Base-by-base conservation (phyloP, 108 stramenopile species). In the Cylindrotheca fusiformis region DNA sequence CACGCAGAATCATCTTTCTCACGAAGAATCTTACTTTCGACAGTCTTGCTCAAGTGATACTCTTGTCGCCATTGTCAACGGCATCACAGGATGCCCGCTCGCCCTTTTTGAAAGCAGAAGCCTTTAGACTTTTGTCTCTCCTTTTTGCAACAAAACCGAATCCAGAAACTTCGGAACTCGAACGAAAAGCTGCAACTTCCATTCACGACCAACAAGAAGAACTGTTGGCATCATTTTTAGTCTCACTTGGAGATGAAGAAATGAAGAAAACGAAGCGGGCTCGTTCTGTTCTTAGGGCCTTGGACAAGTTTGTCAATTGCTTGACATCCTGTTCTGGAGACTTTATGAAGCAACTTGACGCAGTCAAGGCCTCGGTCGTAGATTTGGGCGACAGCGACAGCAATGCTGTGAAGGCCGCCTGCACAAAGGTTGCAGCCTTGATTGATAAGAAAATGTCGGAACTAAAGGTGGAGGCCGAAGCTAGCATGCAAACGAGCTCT, bases 91-190 rank as follows among this genome's bases (percentile, higher is more conserved):
- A 60, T 54, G 83, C 85, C 20, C 63, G 81, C 41, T 75, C 82
- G 49, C 61, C 83, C 2, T 90, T 78, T 48, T 53, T 93, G 53
- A 86, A 80, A 56, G 60, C 69, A 48, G 92, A 93, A 62, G 69
- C 76, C 33, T 76, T 87, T 36, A 68, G 82, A 22, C 53, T 92
- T 0, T 25, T 92, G 6, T 60, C 81, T 17, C 21, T 56, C 2
- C 28, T 85, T 21, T 72, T 71, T 22, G 46, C 45, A 12, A 32
- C 24, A 41, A 74, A 70, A 24, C 25, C 63, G 10, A 67, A 50
- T 29, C 23, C 46, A 30, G 66, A 46, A 23, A 23, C 17, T 17
- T 57, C 65, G 10, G 66, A 55, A 5, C 23, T 55, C 3, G 62
- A 68, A 36, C 63, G 52, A 32, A 22, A 27, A 17, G 70, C 69